These are phyloP conservation scores for Aspergillus quadrilineatus DNA, from an alignment of 2,329 filamentous ascomycete species.

Conservation along the genomic window DNA sequence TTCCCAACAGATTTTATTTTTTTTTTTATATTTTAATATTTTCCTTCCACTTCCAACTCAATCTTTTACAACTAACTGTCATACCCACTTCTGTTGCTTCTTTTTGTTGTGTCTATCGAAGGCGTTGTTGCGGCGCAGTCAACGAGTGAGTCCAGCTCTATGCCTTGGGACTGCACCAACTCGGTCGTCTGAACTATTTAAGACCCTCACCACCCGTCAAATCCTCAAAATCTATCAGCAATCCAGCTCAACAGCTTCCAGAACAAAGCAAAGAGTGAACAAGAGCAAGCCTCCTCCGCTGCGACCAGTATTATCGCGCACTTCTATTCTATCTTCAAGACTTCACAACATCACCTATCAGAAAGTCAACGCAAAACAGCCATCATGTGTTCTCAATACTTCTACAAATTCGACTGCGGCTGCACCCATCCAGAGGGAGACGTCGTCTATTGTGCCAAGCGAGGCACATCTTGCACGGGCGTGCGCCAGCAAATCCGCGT, in stretches of 20 bases:
- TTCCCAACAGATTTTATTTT: constrained; percentile 14
- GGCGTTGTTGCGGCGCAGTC: constrained; percentile 25
- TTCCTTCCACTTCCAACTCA: constrained; percentile 11
- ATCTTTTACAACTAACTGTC: constrained; percentile 3
- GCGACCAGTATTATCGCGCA: neutral
- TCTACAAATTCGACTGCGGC: constrained; percentile 39
- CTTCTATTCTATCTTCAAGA: neutral
- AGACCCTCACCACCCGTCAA: constrained; percentile 22
- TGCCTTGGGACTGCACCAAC: constrained; percentile 18
- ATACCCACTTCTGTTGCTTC: constrained; percentile 10
- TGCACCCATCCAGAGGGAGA: constrained; percentile 35
- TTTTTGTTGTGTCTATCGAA: constrained; percentile 18
- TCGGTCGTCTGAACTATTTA: constrained; percentile 22
- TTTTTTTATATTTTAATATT: constrained; percentile 9
- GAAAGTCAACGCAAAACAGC: neutral
- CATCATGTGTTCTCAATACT: constrained; percentile 39
- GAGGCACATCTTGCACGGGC: constrained; percentile 32
- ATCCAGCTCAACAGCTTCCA: constrained; percentile 4
- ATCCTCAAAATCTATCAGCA: constrained; percentile 14
- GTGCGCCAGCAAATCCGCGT: constrained; percentile 34
- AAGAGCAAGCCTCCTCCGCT: constrained; percentile 4
- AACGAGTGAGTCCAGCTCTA: constrained; percentile 21
- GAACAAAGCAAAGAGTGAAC: neutral
- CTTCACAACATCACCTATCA: neutral
- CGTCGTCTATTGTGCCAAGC: constrained; percentile 36